Evolutionary conservation across 2,329 filamentous ascomycete species (phyloP), one percentile per base, ranked within the genome.

Genomic region (Colletotrichum sp.): DNA sequence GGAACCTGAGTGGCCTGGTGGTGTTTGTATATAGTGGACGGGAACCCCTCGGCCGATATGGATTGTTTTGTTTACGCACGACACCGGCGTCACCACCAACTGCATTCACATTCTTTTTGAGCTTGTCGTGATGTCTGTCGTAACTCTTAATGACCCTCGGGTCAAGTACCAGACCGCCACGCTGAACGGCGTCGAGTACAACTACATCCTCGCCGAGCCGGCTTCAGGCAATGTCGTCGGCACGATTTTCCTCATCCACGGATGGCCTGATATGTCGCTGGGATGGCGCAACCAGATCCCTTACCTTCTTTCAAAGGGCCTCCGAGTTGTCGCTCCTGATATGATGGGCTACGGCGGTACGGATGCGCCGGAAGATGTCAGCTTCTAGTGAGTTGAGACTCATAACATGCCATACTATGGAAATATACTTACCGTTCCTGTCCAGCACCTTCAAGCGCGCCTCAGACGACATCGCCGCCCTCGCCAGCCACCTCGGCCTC

Each of bases 201-300:
- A 89, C 81, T 92, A 91, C 81, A 85, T 90, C 76, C 82, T 90
- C 30, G 86, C 86, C 30, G 85, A 88, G 72, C 88, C 90, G 2
- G 67, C 79, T 73, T 78, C 81, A 16, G 80, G 82, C 49, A 30
- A 62, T 13, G 83, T 83, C 12, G 78, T 81, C 36, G 85, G 83
- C 63, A 89, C 88, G 6, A 83, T 89, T 52, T 83, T 90, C 71
- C 79, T 81, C 73, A 71, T 93, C 80, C 92, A 94, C 83, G 95
- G 95, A 78, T 95, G 92, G 86, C 95, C 95, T 3, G 94, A 96
- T 83, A 84, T 95, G 10, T 90, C 91, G 5, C 90, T 94, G 79
- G 94, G 92, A 81, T 97, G 95, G 95, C 91, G 95, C 71, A 93
- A 94, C 84, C 95, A 97, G 83, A 94, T 97, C 74, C 95, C 95